Evolutionary conservation across 1,139 yeast species (phyloP), one percentile per base, ranked within the genome.

Genomic region (Taphrina populina): DNA sequence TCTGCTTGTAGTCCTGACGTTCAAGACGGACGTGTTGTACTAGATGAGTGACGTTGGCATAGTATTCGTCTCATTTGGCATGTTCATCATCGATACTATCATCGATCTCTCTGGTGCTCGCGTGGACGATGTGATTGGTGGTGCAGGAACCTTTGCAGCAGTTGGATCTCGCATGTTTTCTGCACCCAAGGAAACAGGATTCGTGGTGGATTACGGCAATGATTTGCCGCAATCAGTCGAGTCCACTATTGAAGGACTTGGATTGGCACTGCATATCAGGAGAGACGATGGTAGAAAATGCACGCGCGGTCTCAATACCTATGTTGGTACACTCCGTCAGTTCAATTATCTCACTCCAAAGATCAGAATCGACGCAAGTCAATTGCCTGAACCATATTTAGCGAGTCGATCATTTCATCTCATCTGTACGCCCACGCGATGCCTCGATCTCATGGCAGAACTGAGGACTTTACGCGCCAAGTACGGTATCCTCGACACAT

Each of bases 21-120:
- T n/a, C n/a, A n/a, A n/a, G n/a, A n/a, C n/a, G n/a, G n/a, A n/a
- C n/a, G n/a, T n/a, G n/a, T n/a, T n/a, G n/a, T n/a, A n/a, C n/a
- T n/a, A n/a, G n/a, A n/a, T n/a, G n/a, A n/a, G n/a, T n/a, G n/a
- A n/a, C n/a, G n/a, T n/a, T 10, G 51, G 33, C 21, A 58, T 61
- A 17, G 23, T 77, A 17, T 73, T 83, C 60, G 73, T 82, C 11
- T 78, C 94, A 1, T 72, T 86, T 70, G 97, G 96, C 49, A 84
- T 90, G 88, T 84, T 88, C 69, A 88, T 90, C 64, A 77, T 90
- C n/a, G 97, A 90, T 67, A 95, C 87, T 61, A 87, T 88, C 63
- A 81, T 79, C 57, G 82, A 79, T 64, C 75, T 78, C 0, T 70
- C 73, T 20, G 71, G 75, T 4, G 67, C 69, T 1, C 64, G 78